Conservation (phyloP, 2,329 filamentous ascomycete genomes). For the Botryotinia convoluta region DNA sequence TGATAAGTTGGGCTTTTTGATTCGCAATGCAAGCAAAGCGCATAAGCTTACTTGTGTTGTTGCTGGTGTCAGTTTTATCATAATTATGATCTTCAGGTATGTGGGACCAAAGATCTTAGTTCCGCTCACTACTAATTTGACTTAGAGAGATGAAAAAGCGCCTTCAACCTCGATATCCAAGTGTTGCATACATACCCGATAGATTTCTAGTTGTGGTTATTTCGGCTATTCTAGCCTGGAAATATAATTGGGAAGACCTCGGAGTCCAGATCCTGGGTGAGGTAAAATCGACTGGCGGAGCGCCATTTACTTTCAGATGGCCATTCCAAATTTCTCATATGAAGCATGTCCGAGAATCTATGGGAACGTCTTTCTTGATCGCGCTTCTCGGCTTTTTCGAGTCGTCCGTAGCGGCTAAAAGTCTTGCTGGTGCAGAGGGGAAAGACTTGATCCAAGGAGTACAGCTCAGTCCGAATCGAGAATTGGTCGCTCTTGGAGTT, state of each 20-base stretch:
- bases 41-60: slow-evolving; percentile 76
- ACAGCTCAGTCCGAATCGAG: slow-evolving; percentile 83
- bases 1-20: slow-evolving; percentile 79
- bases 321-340: slow-evolving; percentile 77
- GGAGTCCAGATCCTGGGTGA: slow-evolving; percentile 83
- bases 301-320: slow-evolving; percentile 77
- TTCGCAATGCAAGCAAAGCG: slow-evolving; percentile 60
- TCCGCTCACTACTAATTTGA: slow-evolving; percentile 18
- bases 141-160: slow-evolving; percentile 74
- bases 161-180: slow-evolving; percentile 74
- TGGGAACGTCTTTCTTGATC: slow-evolving; percentile 91
- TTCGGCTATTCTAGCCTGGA: slow-evolving; percentile 76
- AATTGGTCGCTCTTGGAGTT: slow-evolving; percentile 85
- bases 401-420: slow-evolving; percentile 93
- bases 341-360: slow-evolving; percentile 77
- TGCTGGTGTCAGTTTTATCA: slow-evolving; percentile 73
- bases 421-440: slow-evolving; percentile 60
- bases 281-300: slow-evolving; percentile 70
- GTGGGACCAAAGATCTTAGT: slow-evolving; percentile 29
- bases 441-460: slow-evolving; percentile 72
- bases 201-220: slow-evolving; percentile 85
- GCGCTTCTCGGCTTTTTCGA: slow-evolving; percentile 98
- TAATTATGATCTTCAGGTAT: slow-evolving; percentile 89
- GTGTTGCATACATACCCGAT: slow-evolving; percentile 85
- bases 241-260: slow-evolving; percentile 71